Base-by-base conservation (phyloP, 176 grass and related monocot genomes). In the Leersia perrieri region DNA sequence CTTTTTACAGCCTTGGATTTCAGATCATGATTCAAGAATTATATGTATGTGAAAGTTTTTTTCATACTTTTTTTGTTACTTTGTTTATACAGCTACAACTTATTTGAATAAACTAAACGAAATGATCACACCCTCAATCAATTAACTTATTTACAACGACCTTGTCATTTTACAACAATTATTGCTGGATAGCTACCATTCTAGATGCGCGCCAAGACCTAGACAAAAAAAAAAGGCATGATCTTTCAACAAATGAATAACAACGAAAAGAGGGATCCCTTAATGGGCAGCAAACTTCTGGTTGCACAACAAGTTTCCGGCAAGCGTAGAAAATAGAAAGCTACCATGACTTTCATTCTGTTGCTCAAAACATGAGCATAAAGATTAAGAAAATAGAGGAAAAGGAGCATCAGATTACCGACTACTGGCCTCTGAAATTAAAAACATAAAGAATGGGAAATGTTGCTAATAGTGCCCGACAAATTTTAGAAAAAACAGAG, bases 141-240 rank as follows among this genome's bases (percentile, higher is more conserved):
- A 72, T 81, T 70, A 82, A 78, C 66, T 70, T 55, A 32, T 64
- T 62, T 65, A 58, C 82, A 72, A 77, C 82, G 23, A 34, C 65
- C 33, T 57, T 60, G 66, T 65, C 78, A 73, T 85, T 72, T 79
- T 45, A 84, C 30, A 45, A 36, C 7, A 18, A 58, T 73, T 73
- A 61, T 42, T 45, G 22, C 3, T 66, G 28, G 81, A 63, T 31
- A 33, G n/a, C 74, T 77, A 33, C 36, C 42, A 25, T 68, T 72
- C 41, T 66, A 51, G 41, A 57, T 57, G 73, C 28, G 10, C 67
- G 29, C 67, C 33, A 81, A 35, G 22, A n/a, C n/a, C n/a, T n/a
- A n/a, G n/a, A n/a, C n/a, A n/a, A 41, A 80, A 65, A 65, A 62
- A 64, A 23, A 18, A 30, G 5, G 31, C 33, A 55, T 25, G 36